A percentile compares a stretch with the other conserved stretches of the same genome.
Conservation (phyloP, 2,329 filamentous ascomycete species). For the Colletotrichum gigasporum region DNA sequence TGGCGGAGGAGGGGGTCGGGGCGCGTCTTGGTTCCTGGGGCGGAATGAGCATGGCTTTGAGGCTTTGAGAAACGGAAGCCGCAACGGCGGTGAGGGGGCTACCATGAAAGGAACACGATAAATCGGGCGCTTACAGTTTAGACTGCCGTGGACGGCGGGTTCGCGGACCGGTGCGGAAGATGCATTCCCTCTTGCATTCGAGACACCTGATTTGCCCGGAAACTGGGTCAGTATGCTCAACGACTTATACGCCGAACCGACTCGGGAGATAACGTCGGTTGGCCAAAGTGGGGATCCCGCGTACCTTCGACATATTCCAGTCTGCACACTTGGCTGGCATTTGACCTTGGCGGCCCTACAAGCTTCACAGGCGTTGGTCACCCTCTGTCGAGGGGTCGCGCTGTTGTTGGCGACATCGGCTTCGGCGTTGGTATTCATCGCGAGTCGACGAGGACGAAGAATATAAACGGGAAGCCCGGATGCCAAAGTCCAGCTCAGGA, state of each 20-base stretch:
- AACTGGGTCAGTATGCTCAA: conserved; percentile 1
- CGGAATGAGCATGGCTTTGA: conserved; percentile 33
- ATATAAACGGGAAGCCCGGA: background rate
- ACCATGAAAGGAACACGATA: background rate
- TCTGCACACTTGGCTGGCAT: conserved; percentile 57
- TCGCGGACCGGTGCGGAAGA: conserved; percentile 59
- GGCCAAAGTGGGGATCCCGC: background rate
- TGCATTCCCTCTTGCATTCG: conserved; percentile 62
- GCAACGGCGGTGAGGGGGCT: background rate
- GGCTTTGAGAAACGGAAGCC: background rate
- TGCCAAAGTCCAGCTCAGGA: background rate
- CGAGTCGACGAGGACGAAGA: background rate
- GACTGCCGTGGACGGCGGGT: conserved; percentile 57
- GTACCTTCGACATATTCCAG: conserved; percentile 62
- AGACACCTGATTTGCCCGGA: conserved; percentile 53
- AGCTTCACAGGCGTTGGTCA: conserved; percentile 60
- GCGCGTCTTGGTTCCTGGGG: conserved; percentile 30
- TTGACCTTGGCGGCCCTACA: conserved; percentile 64
- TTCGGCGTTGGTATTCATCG: conserved; percentile 9
- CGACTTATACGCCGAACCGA: conserved; percentile 20
- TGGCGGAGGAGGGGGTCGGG: conserved; percentile 42
- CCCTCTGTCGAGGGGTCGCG: conserved; percentile 21
- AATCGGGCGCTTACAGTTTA: conserved; percentile 48
- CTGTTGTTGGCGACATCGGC: background rate
- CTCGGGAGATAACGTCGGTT: conserved; percentile 9